phyloP scores from a whole-genome alignment of 2,329 filamentous ascomycete genomes.

The Colletotrichum lupini region DNA sequence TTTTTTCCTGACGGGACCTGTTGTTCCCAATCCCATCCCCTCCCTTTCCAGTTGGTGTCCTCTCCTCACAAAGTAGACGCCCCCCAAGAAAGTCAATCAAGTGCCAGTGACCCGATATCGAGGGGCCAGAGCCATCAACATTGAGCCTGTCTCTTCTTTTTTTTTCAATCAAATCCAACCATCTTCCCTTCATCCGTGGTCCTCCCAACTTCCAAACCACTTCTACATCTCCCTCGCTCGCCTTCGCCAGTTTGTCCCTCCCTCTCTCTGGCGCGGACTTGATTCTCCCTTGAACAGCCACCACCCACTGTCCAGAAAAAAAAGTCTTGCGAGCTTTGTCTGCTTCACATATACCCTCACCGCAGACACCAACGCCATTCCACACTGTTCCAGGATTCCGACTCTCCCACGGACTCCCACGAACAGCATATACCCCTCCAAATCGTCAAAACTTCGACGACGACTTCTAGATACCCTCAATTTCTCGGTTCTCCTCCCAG shows the following conservation, averaged over 20 bases:
- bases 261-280: conserved; percentile 34
- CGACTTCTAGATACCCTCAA: conserved; percentile 28
- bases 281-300: conserved; percentile 32
- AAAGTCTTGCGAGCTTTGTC: conserved; percentile 29
- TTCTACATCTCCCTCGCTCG: conserved; percentile 34
- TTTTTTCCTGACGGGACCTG: conserved; percentile 31
- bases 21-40: conserved; percentile 28
- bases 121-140: conserved; percentile 32
- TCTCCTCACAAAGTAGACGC: conserved; percentile 27
- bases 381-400: conserved; percentile 10
- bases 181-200: conserved; percentile 35
- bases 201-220: conserved; percentile 17
- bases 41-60: conserved; percentile 17
- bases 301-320: conserved; percentile 21
- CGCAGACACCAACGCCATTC: conserved; percentile 20
- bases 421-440: neutral
- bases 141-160: conserved; percentile 20
- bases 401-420: conserved; percentile 29
- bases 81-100: conserved; percentile 37
- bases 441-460: conserved; percentile 20
- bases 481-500: conserved; percentile 36
- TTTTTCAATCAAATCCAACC: conserved; percentile 35
- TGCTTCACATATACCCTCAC: conserved; percentile 30
- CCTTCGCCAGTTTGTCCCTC: conserved; percentile 32
- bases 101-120: conserved; percentile 35